Percentiles rank a stretch among this genome's conserved stretches.
Evolutionary conservation across 495 filamentous ascomycete genomes (phyloP).

Genomic region (Mytilinidion resinicola): DNA sequence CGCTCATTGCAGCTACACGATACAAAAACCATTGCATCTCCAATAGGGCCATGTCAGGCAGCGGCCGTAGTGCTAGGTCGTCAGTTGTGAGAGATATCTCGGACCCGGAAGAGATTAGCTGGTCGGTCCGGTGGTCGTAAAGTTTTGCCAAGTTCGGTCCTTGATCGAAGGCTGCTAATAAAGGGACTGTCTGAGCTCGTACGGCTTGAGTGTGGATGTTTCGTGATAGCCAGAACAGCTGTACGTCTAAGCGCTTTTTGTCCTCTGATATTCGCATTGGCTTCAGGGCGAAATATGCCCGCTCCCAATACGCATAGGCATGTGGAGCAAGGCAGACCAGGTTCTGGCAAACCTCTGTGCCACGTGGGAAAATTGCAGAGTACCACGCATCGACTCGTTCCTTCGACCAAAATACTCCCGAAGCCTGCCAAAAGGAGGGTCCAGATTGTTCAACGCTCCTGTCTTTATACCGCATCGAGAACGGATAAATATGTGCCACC

Average conservation of each 20-base stretch:
- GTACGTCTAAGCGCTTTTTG: background rate
- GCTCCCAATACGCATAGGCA: background rate
- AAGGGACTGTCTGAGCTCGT: too few species aligned
- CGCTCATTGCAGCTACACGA: too few species aligned
- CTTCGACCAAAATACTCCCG: background rate
- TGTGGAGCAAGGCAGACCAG: background rate
- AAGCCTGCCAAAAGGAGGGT: background rate
- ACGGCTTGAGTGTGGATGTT: too few species aligned
- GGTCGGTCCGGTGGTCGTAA: background rate
- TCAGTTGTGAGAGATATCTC: too few species aligned
- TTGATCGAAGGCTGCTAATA: background rate
- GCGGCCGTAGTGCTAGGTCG: background rate
- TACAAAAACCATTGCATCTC: conserved; percentile 5
- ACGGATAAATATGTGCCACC: background rate
- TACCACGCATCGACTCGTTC: background rate
- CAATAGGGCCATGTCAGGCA: background rate
- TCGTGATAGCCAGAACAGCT: background rate
- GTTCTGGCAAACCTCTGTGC: background rate
- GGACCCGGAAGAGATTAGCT: background rate
- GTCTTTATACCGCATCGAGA: background rate
- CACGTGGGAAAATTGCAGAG: background rate
- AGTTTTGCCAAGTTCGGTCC: background rate
- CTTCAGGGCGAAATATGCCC: background rate
- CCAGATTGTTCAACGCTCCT: too few species aligned
- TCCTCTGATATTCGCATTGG: background rate